phyloP scores from a whole-genome alignment of 2,329 filamentous ascomycete species.

The Drechmeria coniospora region DNA sequence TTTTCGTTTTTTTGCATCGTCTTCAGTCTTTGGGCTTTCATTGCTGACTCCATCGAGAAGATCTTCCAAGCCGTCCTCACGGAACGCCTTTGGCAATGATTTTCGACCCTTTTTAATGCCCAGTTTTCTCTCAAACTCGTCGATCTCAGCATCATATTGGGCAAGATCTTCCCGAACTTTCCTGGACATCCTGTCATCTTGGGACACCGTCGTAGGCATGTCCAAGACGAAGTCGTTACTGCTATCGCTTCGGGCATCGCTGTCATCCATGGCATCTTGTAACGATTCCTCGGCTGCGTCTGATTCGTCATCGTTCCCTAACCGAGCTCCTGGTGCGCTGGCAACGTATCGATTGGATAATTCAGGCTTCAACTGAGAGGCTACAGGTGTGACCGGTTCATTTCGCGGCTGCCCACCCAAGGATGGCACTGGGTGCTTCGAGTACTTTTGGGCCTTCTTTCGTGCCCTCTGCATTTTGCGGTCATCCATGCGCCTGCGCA shows the following conservation, averaged over 20 bases:
- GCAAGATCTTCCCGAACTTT: constrained; percentile 40
- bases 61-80: constrained; percentile 70
- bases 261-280: too few species aligned
- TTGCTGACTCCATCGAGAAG: constrained; percentile 49
- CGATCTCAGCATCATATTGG: constrained; percentile 79
- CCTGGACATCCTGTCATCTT: constrained; percentile 5
- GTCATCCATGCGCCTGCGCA: constrained; percentile 40
- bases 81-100: constrained; percentile 54
- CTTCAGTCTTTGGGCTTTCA: constrained; percentile 32
- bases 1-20: constrained; percentile 47
- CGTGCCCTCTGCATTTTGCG: constrained; percentile 49
- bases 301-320: constrained; percentile 3
- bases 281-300: constrained; percentile 6
- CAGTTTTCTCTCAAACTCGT: constrained; percentile 71
- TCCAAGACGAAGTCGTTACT: too few species aligned
- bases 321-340: constrained; percentile 1
- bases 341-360: neutral
- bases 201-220: neutral
- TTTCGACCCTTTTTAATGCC: constrained; percentile 67
- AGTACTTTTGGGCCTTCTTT: constrained; percentile 33
- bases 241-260: neutral
- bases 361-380: neutral
- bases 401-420: too few species aligned
- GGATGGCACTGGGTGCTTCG: constrained; percentile 1
- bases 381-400: too few species aligned